Conservation (phyloP, 1,284 basidiomycete species). For the Pulchroboletus neoregius region DNA sequence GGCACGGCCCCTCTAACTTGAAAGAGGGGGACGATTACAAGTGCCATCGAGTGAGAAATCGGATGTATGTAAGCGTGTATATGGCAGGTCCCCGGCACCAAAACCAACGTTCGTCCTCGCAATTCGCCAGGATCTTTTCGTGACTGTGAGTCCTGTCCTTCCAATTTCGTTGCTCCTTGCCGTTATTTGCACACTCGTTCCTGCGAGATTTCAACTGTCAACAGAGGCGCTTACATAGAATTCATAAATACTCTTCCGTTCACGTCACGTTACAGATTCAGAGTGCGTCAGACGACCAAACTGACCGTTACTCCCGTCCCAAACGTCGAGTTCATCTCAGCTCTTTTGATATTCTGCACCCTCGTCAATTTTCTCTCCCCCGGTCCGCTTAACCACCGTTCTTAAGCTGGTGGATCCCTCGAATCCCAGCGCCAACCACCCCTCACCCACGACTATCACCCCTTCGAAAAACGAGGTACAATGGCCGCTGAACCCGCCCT, state of each 20-base stretch:
- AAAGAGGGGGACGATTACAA: background rate
- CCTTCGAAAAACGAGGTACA: slow-evolving; percentile 3
- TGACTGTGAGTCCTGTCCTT: slow-evolving; percentile 10
- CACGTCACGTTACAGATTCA: slow-evolving; percentile 6
- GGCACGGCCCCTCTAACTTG: slow-evolving; percentile 13
- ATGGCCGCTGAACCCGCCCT: slow-evolving; percentile 24
- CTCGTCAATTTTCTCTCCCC: slow-evolving; percentile 1
- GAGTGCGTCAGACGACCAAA: slow-evolving; percentile 6
- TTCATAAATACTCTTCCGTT: slow-evolving; percentile 4
- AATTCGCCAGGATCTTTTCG: slow-evolving; percentile 19
- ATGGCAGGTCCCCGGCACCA: slow-evolving; percentile 17
- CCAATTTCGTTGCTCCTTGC: slow-evolving; percentile 14
- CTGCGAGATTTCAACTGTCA: background rate
- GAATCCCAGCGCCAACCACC: slow-evolving; percentile 3
- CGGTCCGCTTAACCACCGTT: slow-evolving; percentile 12
- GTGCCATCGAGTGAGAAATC: slow-evolving; percentile 17
- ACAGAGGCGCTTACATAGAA: slow-evolving; percentile 12
- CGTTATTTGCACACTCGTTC: slow-evolving; percentile 18
- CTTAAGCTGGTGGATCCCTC: slow-evolving; percentile 7
- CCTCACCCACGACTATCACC: slow-evolving; percentile 6
- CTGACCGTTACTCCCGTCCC: background rate
- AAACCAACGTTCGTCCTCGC: slow-evolving; percentile 26
- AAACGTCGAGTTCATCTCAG: background rate
- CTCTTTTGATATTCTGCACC: background rate
- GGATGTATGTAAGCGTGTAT: background rate